Percentiles rank a stretch among this genome's conserved stretches.
Conservation (phyloP, 352 stramenopile genomes). For the Pythium chondricola region DNA sequence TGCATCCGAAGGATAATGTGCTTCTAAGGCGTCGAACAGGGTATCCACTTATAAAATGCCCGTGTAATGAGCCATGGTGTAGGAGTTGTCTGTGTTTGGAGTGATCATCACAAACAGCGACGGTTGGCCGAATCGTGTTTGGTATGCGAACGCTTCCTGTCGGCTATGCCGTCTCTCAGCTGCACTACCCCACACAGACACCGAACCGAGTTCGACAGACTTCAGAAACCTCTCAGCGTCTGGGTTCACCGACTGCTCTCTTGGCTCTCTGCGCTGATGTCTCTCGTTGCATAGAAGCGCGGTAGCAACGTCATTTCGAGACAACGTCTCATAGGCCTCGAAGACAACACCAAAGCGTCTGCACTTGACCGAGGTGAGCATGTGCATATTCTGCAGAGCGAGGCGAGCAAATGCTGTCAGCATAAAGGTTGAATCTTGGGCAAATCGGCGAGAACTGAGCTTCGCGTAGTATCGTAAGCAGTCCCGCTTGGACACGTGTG, state of each 20-base stretch:
- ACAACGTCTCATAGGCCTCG: slow-evolving; percentile 8
- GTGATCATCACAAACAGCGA: slow-evolving; percentile 14
- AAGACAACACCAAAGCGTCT: slow-evolving; percentile 1
- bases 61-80: slow-evolving; percentile 10
- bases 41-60: slow-evolving; percentile 3
- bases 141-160: slow-evolving; percentile 17
- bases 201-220: slow-evolving; percentile 11
- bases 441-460: slow-evolving; percentile 14
- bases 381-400: slow-evolving; percentile 15
- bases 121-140: slow-evolving; percentile 9
- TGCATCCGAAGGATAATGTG: background rate
- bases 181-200: slow-evolving; percentile 15
- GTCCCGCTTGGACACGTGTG: slow-evolving; percentile 7
- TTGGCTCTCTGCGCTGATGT: slow-evolving; percentile 1
- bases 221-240: slow-evolving; percentile 2
- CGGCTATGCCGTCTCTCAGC: slow-evolving; percentile 14
- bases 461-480: slow-evolving; percentile 10
- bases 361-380: slow-evolving; percentile 14
- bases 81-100: slow-evolving; percentile 17
- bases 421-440: slow-evolving; percentile 12
- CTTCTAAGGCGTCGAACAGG: slow-evolving; percentile 11
- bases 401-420: slow-evolving; percentile 7
- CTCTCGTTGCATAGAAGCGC: slow-evolving; percentile 9
- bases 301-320: background rate
- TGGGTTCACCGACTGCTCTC: background rate